phyloP scores from a whole-genome alignment of 495 filamentous ascomycete genomes.

The Penicillium verhagenii region DNA sequence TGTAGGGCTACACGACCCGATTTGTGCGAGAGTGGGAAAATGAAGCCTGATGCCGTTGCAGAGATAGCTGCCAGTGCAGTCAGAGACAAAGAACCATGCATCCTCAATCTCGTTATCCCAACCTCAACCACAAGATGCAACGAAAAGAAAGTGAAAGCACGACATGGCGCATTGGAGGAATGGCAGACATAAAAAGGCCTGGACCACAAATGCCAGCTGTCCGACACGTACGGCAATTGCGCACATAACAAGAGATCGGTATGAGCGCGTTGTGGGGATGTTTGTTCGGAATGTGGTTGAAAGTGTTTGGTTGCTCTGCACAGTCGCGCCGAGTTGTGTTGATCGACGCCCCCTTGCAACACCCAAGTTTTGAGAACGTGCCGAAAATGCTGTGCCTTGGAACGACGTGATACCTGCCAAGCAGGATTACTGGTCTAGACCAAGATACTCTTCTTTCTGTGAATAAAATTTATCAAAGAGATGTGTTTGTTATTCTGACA shows the following conservation, averaged over 20 bases:
- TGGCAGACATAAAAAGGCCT: background rate
- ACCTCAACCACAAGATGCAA: background rate
- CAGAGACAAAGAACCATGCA: constrained; percentile 14
- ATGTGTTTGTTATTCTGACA: too few relatives aligned
- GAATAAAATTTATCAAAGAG: too few relatives aligned
- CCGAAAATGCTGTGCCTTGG: background rate
- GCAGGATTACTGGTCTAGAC: constrained; percentile 18
- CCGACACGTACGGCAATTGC: background rate
- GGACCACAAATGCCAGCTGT: background rate
- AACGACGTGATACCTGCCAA: background rate
- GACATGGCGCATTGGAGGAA: background rate
- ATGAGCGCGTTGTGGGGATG: background rate
- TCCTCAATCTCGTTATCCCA: constrained; percentile 9
- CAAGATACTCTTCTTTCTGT: background rate
- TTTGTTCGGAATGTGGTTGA: background rate
- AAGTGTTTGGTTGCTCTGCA: background rate
- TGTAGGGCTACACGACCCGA: background rate
- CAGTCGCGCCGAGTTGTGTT: background rate
- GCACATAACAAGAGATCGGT: background rate
- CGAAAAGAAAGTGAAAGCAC: background rate
- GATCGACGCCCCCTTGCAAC: background rate
- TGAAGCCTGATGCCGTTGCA: constrained; percentile 11
- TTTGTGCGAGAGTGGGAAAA: constrained; percentile 6
- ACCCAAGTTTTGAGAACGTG: background rate
- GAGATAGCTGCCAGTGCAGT: constrained; percentile 13